Percentiles rank a stretch among this genome's conserved stretches.
Conservation (phyloP, 2,329 filamentous ascomycete genomes). For the Penicillium hordei region DNA sequence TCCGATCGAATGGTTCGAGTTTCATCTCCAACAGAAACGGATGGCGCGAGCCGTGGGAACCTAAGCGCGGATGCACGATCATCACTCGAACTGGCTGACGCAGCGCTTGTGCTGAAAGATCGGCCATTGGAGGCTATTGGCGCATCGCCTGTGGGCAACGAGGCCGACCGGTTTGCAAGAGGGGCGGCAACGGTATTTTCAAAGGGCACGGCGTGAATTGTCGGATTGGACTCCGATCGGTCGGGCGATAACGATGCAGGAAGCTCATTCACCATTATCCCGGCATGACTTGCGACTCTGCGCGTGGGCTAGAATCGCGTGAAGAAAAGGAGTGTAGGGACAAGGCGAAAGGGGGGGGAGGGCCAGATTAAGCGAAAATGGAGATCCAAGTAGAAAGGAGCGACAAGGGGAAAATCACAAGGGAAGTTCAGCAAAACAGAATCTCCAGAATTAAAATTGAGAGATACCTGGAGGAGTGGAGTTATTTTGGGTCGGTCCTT, state of each 20-base stretch:
- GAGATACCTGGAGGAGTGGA: constrained; percentile 17
- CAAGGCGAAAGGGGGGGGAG: constrained; percentile 2
- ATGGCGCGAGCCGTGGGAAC: constrained; percentile 16
- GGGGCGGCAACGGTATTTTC: constrained; percentile 29
- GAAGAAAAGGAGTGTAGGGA: constrained; percentile 10
- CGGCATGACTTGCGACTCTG: constrained; percentile 34
- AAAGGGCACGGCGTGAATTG: constrained; percentile 27
- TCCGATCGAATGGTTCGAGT: constrained; percentile 21
- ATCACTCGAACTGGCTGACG: constrained; percentile 18
- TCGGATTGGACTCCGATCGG: constrained; percentile 28
- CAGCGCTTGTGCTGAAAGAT: constrained; percentile 27
- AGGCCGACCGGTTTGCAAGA: constrained; percentile 30
- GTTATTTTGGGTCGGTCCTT: constrained; percentile 22
- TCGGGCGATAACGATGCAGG: constrained; percentile 29
- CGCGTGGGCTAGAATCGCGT: constrained; percentile 10
- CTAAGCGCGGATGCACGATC: constrained; percentile 18
- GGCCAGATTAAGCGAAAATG: constrained; percentile 3
- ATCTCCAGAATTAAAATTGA: constrained; percentile 21
- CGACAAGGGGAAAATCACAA: constrained; percentile 11
- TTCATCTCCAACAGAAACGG: constrained; percentile 13
- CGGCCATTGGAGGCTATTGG: constrained; percentile 26
- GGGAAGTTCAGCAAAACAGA: background rate
- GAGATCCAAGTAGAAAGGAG: constrained; percentile 12
- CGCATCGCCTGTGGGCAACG: constrained; percentile 27
- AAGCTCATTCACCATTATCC: constrained; percentile 37